These are phyloP conservation scores for Debaryomyces sp. DNA, from an alignment of 1,139 yeast species.

Conservation along the genomic window DNA sequence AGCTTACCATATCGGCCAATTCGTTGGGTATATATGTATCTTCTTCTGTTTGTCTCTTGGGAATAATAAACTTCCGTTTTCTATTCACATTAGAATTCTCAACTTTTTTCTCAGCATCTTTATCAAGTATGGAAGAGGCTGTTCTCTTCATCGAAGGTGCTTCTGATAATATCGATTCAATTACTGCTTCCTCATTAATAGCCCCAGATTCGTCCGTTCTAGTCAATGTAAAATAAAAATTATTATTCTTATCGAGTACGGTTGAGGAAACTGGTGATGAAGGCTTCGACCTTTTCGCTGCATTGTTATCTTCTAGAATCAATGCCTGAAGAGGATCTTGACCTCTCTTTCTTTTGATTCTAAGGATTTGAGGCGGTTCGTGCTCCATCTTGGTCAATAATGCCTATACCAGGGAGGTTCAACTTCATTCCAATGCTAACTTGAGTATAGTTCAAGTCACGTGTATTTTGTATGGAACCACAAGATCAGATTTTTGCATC, in stretches of 20 bases:
- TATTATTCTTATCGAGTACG: constrained; percentile 11
- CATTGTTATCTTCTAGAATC: constrained; percentile 41
- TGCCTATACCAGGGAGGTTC: background rate
- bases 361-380: constrained; percentile 59
- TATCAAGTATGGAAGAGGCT: constrained; percentile 3
- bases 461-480: constrained; percentile 4
- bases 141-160: constrained; percentile 14
- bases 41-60: constrained; percentile 38
- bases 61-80: constrained; percentile 37
- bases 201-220: constrained; percentile 54
- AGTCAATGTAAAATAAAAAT: constrained; percentile 58
- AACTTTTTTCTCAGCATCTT: background rate
- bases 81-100: background rate
- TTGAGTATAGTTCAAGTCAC: background rate
- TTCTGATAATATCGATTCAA: constrained; percentile 25
- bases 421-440: background rate
- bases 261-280: constrained; percentile 29
- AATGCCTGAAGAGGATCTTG: constrained; percentile 89
- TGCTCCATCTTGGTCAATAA: constrained; percentile 1
- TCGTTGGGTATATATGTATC: constrained; percentile 56
- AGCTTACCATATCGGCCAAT: constrained; percentile 67
- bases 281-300: constrained; percentile 48
- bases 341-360: constrained; percentile 82
- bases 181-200: constrained; percentile 21
- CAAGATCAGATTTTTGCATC: constrained; percentile 7